Evolutionary conservation across 1,284 basidiomycete species (phyloP).

Genomic region (Heliocybe sulcata): DNA sequence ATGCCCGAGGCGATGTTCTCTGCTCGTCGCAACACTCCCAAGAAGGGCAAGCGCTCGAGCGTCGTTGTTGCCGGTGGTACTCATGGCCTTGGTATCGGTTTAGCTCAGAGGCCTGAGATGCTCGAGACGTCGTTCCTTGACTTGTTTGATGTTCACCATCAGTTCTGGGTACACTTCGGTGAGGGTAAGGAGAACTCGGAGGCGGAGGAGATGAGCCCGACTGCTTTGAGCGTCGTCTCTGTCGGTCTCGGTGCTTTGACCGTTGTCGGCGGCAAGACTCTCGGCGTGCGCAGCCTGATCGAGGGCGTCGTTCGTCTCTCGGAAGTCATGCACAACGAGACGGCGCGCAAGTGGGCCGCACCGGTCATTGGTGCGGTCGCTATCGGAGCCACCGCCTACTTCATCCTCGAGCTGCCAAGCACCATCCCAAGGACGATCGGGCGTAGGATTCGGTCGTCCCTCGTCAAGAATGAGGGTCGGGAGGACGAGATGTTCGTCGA

Average conservation of each 20-base stretch:
- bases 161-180: constrained; percentile 62
- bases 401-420: constrained; percentile 84
- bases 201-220: constrained; percentile 49
- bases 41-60: constrained; percentile 36
- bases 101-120: constrained; percentile 63
- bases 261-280: constrained; percentile 75
- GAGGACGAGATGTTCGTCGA: constrained; percentile 56
- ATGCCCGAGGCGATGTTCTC: constrained; percentile 96
- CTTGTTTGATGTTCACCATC: constrained; percentile 84
- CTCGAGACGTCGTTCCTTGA: constrained; percentile 74
- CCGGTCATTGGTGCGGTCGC: constrained; percentile 77
- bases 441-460: constrained; percentile 59
- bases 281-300: constrained; percentile 75
- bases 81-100: constrained; percentile 69
- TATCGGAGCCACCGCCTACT: constrained; percentile 75
- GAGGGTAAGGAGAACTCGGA: constrained; percentile 36
- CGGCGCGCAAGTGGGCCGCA: constrained; percentile 81
- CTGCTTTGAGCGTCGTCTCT: constrained; percentile 67
- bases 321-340: constrained; percentile 80
- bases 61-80: constrained; percentile 63
- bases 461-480: constrained; percentile 35
- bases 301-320: constrained; percentile 70
- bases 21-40: constrained; percentile 39
- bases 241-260: constrained; percentile 84
- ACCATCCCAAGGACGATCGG: constrained; percentile 93